Percentiles rank a stretch among this genome's conserved stretches.
Evolutionary conservation across 768 basidiomycete genomes (phyloP).

Genomic region (Lactarius hengduanensis): DNA sequence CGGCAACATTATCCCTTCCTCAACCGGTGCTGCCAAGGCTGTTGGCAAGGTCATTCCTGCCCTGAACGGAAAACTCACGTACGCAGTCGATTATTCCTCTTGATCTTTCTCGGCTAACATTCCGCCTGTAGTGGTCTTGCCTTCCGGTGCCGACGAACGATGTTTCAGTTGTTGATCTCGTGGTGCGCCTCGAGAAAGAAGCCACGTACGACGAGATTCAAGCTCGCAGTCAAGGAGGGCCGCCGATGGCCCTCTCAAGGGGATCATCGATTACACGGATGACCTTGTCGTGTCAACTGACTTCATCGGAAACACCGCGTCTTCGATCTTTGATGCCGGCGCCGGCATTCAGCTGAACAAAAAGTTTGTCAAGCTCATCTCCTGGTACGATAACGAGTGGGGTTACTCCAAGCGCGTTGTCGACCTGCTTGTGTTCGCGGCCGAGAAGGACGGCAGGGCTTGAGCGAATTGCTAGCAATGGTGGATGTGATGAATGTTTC

Average conservation of each 20-base stretch:
- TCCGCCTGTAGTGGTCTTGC: constrained; percentile 66
- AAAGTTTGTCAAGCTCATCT: constrained; percentile 94
- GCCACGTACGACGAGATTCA: constrained; percentile 92
- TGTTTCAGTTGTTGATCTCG: constrained; percentile 98
- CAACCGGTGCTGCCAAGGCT: constrained; percentile 98
- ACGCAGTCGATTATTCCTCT: constrained; percentile 34
- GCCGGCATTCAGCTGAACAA: constrained; percentile 92
- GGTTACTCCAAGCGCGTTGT: constrained; percentile 92
- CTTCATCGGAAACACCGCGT: constrained; percentile 75
- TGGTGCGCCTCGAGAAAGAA: constrained; percentile 84
- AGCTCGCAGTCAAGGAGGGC: constrained; percentile 79
- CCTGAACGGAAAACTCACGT: constrained; percentile 98
- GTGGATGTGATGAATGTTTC: too few species aligned
- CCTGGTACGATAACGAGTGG: constrained; percentile 97
- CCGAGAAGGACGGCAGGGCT: constrained; percentile 58
- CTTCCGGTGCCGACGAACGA: constrained; percentile 97
- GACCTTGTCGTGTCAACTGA: constrained; percentile 93
- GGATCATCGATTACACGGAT: constrained; percentile 87
- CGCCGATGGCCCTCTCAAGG: constrained; percentile 64
- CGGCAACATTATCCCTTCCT: constrained; percentile 99
- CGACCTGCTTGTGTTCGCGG: constrained; percentile 82
- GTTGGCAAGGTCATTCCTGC: constrained; percentile 97
- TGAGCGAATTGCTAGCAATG: constrained; percentile 9
- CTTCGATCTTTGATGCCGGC: constrained; percentile 90
- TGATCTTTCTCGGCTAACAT: constrained; percentile 10